Conservation (phyloP, 2,329 filamentous ascomycete genomes). For the Talaromyces sp. region DNA sequence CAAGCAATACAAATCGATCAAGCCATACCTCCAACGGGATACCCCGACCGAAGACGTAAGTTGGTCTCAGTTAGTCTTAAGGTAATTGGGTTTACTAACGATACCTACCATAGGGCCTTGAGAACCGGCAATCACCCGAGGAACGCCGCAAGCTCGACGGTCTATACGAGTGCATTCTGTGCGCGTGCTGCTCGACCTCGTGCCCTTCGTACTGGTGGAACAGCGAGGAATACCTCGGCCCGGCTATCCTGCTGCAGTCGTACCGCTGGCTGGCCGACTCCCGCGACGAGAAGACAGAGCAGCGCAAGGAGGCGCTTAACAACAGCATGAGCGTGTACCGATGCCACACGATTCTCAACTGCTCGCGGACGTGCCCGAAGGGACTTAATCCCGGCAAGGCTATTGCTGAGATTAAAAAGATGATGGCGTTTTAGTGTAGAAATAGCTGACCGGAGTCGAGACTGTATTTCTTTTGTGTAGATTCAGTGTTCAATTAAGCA, state of each 20-base stretch:
- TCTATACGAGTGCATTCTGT: conserved; percentile 98
- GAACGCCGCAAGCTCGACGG: conserved; percentile 97
- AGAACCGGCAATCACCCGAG: conserved; percentile 84
- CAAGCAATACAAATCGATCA: conserved; percentile 99
- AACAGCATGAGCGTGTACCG: conserved; percentile 99
- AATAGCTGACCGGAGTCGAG: neutral
- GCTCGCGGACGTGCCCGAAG: conserved; percentile 96
- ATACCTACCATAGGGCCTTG: conserved; percentile 63
- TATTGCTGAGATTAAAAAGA: conserved; percentile 98
- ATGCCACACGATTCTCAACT: conserved; percentile 99
- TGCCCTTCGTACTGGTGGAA: conserved; percentile 99
- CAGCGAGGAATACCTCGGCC: conserved; percentile 95
- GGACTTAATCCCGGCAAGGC: conserved; percentile 92
- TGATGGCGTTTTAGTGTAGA: conserved; percentile 57
- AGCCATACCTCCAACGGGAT: conserved; percentile 93
- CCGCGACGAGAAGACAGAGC: conserved; percentile 80
- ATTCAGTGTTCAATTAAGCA: neutral
- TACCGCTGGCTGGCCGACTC: conserved; percentile 97
- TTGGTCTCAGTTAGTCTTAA: conserved; percentile 17
- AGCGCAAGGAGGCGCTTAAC: conserved; percentile 87
- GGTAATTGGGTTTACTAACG: neutral
- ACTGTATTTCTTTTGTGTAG: neutral
- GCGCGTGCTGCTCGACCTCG: conserved; percentile 97
- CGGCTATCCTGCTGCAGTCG: conserved; percentile 92
- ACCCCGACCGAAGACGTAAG: conserved; percentile 78